A percentile compares a stretch with the other conserved stretches of the same genome.
Evolutionary conservation across 805 yeast genomes (phyloP).

Genomic region (Pichia manshurica): DNA sequence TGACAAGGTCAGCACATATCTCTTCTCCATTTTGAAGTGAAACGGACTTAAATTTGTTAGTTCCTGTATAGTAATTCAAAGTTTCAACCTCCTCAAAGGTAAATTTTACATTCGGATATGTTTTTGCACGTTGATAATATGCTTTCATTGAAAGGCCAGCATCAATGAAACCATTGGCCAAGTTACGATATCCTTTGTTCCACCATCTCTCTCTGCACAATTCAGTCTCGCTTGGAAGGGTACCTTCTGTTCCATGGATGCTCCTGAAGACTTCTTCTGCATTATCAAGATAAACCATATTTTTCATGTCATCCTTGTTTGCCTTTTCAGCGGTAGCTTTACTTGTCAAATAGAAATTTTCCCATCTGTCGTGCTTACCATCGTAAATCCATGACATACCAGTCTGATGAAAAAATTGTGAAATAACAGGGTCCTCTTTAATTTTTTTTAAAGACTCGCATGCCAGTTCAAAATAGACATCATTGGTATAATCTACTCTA

Average conservation of each 20-base stretch:
- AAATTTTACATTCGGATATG: conserved; percentile 14
- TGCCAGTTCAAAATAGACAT: conserved; percentile 20
- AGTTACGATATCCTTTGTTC: conserved; percentile 23
- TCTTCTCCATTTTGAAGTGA: conserved; percentile 13
- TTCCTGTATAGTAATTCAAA: conserved; percentile 12
- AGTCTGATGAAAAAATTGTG: conserved; percentile 20
- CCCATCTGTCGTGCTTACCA: conserved; percentile 24
- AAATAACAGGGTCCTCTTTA: conserved; percentile 19
- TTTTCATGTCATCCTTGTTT: conserved; percentile 13
- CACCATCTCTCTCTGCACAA: conserved; percentile 13
- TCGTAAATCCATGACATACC: conserved; percentile 26
- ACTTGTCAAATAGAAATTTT: conserved; percentile 17
- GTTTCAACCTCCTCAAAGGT: conserved; percentile 19
- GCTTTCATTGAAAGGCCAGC: conserved; percentile 21
- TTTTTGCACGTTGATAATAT: conserved; percentile 22
- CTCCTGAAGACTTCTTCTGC: conserved; percentile 7
- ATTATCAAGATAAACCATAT: conserved; percentile 10
- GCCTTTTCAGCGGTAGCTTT: conserved; percentile 16
- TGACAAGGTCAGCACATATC: conserved; percentile 15
- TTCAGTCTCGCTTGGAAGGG: background rate
- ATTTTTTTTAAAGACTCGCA: conserved; percentile 19
- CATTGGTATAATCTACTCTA: conserved; percentile 22
- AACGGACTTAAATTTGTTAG: conserved; percentile 18
- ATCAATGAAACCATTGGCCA: conserved; percentile 23
- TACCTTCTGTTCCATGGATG: conserved; percentile 10